Evolutionary conservation across 345 rosid genomes (phyloP).

Genomic region (Populus tremula): DNA sequence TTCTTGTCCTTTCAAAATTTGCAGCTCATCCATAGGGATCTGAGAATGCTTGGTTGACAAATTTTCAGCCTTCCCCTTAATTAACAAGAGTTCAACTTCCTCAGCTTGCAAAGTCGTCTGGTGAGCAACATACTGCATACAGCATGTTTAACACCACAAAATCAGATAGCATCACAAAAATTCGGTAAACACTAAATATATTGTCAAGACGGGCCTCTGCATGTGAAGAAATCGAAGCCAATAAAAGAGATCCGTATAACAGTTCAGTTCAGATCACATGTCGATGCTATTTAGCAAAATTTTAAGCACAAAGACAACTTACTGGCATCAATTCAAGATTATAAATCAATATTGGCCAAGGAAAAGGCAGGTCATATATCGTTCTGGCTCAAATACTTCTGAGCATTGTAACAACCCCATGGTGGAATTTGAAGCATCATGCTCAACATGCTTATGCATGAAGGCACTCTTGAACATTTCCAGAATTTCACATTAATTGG

Average conservation of each 20-base stretch:
- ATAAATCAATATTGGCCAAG: neutral
- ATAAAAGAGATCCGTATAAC: neutral
- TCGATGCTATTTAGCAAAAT: neutral
- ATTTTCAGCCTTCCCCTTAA: slow-evolving; percentile 19
- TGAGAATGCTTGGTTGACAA: slow-evolving; percentile 24
- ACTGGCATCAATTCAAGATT: too few species aligned
- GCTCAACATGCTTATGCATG: neutral
- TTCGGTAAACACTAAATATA: neutral
- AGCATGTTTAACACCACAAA: slow-evolving; percentile 1
- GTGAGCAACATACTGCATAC: slow-evolving; percentile 26
- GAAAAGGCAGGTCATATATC: neutral
- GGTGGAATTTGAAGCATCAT: neutral
- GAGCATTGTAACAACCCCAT: neutral
- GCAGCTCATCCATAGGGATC: slow-evolving; percentile 35
- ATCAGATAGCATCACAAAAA: slow-evolving; percentile 9
- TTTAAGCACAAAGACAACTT: neutral
- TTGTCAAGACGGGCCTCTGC: neutral
- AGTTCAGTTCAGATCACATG: neutral
- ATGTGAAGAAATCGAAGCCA: neutral
- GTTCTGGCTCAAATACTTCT: neutral
- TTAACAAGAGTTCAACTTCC: slow-evolving; percentile 19
- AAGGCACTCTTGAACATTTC: neutral
- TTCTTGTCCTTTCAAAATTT: slow-evolving; percentile 54
- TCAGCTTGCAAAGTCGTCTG: slow-evolving; percentile 20
- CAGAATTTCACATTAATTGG: neutral